Conservation (phyloP, 1,284 basidiomycete species). For the Heterobasidion occidentale region DNA sequence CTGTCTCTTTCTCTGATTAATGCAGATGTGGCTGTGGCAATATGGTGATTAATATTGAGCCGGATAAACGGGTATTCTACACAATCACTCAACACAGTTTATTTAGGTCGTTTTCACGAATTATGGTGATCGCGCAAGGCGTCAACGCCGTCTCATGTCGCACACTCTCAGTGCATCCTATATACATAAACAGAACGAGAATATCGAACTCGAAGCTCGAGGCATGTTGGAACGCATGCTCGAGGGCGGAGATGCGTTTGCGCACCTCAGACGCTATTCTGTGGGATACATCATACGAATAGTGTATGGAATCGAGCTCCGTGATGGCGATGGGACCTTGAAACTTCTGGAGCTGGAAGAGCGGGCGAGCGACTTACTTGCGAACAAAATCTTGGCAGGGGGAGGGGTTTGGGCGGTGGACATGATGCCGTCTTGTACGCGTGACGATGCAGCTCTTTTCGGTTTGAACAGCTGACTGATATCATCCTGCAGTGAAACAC, state of each 20-base stretch:
- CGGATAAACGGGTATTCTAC: neutral
- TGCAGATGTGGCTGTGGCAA: neutral
- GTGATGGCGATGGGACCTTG: neutral
- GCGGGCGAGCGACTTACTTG: neutral
- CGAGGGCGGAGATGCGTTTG: neutral
- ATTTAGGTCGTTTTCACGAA: neutral
- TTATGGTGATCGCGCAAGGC: neutral
- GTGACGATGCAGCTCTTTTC: neutral
- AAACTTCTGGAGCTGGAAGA: neutral
- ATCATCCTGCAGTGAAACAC: conserved; percentile 18
- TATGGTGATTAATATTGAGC: neutral
- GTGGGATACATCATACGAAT: neutral
- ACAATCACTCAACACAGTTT: neutral
- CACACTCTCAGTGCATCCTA: neutral
- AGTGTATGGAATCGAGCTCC: neutral
- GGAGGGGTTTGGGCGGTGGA: conserved; percentile 6
- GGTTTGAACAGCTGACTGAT: neutral
- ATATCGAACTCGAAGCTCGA: neutral
- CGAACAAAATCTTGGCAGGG: neutral
- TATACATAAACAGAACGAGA: neutral
- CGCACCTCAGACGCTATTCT: neutral
- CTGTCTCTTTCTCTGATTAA: neutral
- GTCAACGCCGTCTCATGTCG: conserved; percentile 1
- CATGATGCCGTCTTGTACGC: conserved; percentile 5
- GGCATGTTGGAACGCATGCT: neutral